Evolutionary conservation across 352 stramenopile genomes (phyloP), one percentile per base, ranked within the genome.

Genomic region (Blastocystis sp.): DNA sequence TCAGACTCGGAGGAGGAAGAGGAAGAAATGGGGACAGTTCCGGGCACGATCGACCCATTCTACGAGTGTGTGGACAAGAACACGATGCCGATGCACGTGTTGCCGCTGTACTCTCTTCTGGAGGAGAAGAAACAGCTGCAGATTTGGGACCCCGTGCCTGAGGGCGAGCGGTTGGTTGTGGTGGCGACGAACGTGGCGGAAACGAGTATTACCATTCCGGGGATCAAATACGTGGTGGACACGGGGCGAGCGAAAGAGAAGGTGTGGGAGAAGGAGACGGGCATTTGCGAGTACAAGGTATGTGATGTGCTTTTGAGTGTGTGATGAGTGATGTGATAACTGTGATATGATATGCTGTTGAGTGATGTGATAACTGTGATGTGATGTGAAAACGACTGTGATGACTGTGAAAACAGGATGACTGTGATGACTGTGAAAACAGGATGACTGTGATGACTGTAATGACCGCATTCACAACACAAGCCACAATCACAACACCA

Each of bases 181-280:
- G 92, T 98, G 23, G 94, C 96, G 17, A 99, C 96, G 21, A 99
- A 99, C 89, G 96, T 99, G 61, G 96, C 96, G 0, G 96, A 99
- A 91, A 99, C 96, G 17, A 97, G 93, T 52, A 90, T 98, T 52
- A 98, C 95, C 28, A 97, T 98, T 77, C 94, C 94, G 9, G 93
- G 92, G 2, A 92, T 92, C 53, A 79, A 95, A 59, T 98, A 98
- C 81, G 96, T 99, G 23, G 96, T 99, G 0, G 97, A 99, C 76
- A 95, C 92, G 69, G 97, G 96, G 3, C 91, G 96, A 52, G 94
- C 95, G 34, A 99, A 99, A 91, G 95, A 96, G 86, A 92, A 95
- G 67, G 96, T 98, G 67, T 98, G 97, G 64, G 94, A 98, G 89
- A 90, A 95, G 52, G 80, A 89, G 10, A 96, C 91, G 79, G 94